Evolutionary conservation across 371 early-diverging fungal species (phyloP).

Genomic region (Mucor plumbeus): DNA sequence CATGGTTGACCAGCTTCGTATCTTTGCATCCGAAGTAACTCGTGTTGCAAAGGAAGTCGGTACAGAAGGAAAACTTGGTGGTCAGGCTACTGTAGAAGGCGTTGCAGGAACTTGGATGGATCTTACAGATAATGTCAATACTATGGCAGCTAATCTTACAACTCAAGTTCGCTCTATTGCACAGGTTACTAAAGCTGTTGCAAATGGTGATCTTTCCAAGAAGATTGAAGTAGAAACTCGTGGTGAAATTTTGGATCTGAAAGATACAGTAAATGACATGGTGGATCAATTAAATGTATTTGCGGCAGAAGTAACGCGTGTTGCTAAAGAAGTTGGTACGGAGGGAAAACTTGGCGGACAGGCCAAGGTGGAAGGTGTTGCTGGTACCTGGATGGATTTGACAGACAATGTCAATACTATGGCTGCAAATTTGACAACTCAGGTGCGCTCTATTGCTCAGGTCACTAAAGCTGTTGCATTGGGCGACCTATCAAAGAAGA

Average conservation of each 20-base stretch:
- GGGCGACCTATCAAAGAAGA: conserved; percentile 52
- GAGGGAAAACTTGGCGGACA: conserved; percentile 56
- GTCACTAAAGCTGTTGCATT: conserved; percentile 55
- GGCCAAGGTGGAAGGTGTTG: conserved; percentile 60
- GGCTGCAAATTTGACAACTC: conserved; percentile 58
- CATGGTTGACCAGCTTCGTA: conserved; percentile 49
- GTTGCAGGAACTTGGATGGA: conserved; percentile 66
- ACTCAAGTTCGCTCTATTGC: conserved; percentile 66
- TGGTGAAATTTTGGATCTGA: conserved; percentile 60
- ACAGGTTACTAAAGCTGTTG: conserved; percentile 62
- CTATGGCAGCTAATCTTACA: conserved; percentile 67
- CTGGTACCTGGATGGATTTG: conserved; percentile 74
- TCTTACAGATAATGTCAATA: conserved; percentile 68
- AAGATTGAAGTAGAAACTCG: conserved; percentile 44
- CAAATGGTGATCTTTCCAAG: conserved; percentile 38
- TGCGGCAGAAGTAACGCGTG: conserved; percentile 53
- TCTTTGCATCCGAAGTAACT: conserved; percentile 23
- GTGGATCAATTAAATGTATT: conserved; percentile 40
- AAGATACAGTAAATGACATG: conserved; percentile 39
- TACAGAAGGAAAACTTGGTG: no score
- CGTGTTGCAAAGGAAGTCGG: no score
- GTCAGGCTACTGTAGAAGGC: no score
- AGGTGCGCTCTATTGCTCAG: conserved; percentile 53
- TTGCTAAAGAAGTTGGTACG: conserved; percentile 52
- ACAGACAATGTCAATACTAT: conserved; percentile 70